Evolutionary conservation across 352 stramenopile species (phyloP), one percentile per base, ranked within the genome.

Genomic region (Phytophthora idaei): DNA sequence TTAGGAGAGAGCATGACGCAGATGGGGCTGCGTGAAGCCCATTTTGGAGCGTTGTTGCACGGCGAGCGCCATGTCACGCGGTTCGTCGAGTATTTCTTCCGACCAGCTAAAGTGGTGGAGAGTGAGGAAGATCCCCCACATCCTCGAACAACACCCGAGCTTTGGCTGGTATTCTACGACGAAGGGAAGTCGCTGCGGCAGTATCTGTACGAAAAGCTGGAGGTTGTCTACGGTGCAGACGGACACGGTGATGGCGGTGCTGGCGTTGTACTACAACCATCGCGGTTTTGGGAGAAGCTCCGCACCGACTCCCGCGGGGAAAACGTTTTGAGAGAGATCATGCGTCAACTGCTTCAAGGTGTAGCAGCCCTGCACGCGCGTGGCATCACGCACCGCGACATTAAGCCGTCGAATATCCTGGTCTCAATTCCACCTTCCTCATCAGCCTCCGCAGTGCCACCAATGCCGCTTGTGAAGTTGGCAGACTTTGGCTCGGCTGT

Each of bases 311-410:
- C 55, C 0, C 65, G 71, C 2, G 87, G 87, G 0, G 85, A 90
- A 73, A 57, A 74, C 15, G 87, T 93, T 14, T 53, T 99, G 52
- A 90, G 90, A 46, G 94, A 98, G 54, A 98, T 98, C 65, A 69
- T 98, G 64, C 94, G 87, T n/a, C 97, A 99, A 77, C 59, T 98
- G 36, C 78, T 99, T 8, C 73, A 98, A 55, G 91, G 82, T 12
- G 79, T 98, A 1, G 89, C 96, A 66, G 76, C 83, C 14, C 71
- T 99, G 0, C 97, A 99, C 71, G 71, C 81, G 1, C 76, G 69
- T 27, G 94, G 93, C 8, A 97, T 99, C 48, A 98, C 97, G 44
- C 95, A 99, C 68, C 85, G 85, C 4, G 83, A 92, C 46, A 85
- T 91, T 45, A 92, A 92, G 55, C 88, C 89, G 46, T 94, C 85